A percentile compares a stretch with the other conserved stretches of the same genome.
These are phyloP conservation scores for Vaccinium vitisidaea DNA, from an alignment of 148 eudicot genomes.

Conservation along the genomic window DNA sequence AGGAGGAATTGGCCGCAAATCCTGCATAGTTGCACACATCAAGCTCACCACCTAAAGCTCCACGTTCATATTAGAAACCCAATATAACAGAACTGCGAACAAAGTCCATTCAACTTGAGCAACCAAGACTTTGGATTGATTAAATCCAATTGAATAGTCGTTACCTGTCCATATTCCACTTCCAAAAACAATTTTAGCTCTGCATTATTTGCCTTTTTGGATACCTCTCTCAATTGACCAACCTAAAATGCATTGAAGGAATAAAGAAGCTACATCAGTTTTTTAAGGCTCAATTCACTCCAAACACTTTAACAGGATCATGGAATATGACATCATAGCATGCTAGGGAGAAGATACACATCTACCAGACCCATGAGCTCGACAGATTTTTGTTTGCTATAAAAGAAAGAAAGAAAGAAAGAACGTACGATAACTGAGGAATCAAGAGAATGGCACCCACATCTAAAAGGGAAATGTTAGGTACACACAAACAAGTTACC, in stretches of 20 bases:
- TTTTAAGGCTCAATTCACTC: not conserved
- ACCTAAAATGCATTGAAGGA: conserved; percentile 46
- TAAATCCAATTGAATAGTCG: not conserved
- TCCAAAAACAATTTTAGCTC: conserved; percentile 88
- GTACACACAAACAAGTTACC: too few relatives aligned
- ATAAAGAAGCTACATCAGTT: not conserved
- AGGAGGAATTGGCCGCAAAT: conserved; percentile 57
- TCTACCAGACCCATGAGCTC: not conserved
- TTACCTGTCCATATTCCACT: conserved; percentile 75
- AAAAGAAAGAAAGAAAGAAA: not conserved
- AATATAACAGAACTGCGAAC: not conserved
- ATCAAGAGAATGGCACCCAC: not conserved
- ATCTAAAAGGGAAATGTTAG: too few relatives aligned
- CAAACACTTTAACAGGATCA: not conserved
- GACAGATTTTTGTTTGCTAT: not conserved
- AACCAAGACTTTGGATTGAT: not conserved
- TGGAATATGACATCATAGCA: not conserved
- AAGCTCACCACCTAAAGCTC: not conserved
- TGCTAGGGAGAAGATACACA: not conserved
- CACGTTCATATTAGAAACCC: not conserved
- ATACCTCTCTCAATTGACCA: conserved; percentile 77
- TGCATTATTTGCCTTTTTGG: conserved; percentile 68
- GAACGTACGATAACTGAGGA: not conserved
- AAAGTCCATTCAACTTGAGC: not conserved
- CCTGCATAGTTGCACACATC: conserved; percentile 41